Evolutionary conservation across 176 grass and related monocot genomes (phyloP).

Genomic region (Carex littledalei): DNA sequence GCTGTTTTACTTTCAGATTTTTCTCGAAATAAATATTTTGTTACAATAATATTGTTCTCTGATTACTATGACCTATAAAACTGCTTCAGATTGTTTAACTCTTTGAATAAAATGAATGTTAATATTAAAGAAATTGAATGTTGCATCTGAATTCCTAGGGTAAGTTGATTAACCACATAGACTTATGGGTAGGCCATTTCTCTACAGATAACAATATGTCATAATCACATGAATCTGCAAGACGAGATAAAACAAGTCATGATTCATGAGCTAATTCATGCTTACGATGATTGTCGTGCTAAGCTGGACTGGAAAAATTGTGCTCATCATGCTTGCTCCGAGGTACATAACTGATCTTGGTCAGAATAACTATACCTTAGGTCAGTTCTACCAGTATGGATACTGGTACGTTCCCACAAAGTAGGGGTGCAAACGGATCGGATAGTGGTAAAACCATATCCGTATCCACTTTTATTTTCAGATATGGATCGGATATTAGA

Average conservation of each 20-base stretch:
- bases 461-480: too few relatives aligned
- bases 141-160: neutral
- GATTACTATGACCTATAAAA: neutral
- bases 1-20: neutral
- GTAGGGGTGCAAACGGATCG: neutral
- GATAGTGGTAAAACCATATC: too few relatives aligned
- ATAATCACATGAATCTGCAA: slow-evolving; percentile 51
- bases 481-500: too few relatives aligned
- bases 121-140: too few relatives aligned
- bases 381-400: neutral
- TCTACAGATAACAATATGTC: slow-evolving; percentile 73
- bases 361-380: neutral
- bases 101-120: neutral
- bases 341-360: slow-evolving; percentile 37
- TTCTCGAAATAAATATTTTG: neutral
- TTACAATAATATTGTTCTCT: neutral
- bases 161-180: neutral
- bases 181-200: slow-evolving; percentile 5
- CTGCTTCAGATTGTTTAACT: neutral
- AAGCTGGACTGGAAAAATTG: slow-evolving; percentile 89
- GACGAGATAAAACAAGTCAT: slow-evolving; percentile 70
- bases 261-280: slow-evolving; percentile 91
- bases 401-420: neutral
- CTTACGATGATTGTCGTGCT: slow-evolving; percentile 79
- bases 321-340: slow-evolving; percentile 91